Evolutionary conservation across 2,329 filamentous ascomycete genomes (phyloP), one percentile per base, ranked within the genome.

Genomic region (Bipolaris gigantea): DNA sequence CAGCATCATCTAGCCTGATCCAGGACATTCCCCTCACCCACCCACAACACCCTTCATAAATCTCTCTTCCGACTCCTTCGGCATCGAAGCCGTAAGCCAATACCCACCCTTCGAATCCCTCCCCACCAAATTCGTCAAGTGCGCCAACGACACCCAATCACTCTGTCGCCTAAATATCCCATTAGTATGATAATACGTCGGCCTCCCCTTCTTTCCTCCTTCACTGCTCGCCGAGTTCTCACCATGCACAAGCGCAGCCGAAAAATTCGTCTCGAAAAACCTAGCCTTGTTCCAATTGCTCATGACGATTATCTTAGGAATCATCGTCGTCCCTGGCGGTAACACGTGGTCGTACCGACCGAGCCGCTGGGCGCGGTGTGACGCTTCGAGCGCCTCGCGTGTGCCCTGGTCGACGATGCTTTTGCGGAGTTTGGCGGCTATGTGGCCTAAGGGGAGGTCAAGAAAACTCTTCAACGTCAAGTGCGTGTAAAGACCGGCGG

Each of bases 361-460:
- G 7, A 2, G 21, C 3, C 45, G 50, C 1, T 34, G 19, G 2
- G 55, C 16, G 7, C 53, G 44, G n/a, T 47, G 50, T 0, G 16
- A n/a, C 0, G 59, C 61, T 30, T 66, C 55, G 27, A 64, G 25
- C 16, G 64, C 62, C 2, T 56, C 38, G 9, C 65, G 59, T 2
- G 56, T 64, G 4, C 27, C 45, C 33, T 69, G 65, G 8, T 21
- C 30, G 13, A 57, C 50, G 27, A 70, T 52, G 23, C 66, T 61
- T 15, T 47, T 48, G 39, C 66, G 59, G n/a, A 70, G 42, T 3
- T 57, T 60, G 1, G 64, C 62, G 2, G 65, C 66, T 19, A 69
- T 2, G 27, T 59, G 56, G 18, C 65, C 64, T 9, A 70, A 54
- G 0, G 66, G 62, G 10, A 58, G 30, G 3, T 35, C 21, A 6